Evolutionary conservation across 1,284 basidiomycete species (phyloP).

Genomic region (Malassezia cuniculi): DNA sequence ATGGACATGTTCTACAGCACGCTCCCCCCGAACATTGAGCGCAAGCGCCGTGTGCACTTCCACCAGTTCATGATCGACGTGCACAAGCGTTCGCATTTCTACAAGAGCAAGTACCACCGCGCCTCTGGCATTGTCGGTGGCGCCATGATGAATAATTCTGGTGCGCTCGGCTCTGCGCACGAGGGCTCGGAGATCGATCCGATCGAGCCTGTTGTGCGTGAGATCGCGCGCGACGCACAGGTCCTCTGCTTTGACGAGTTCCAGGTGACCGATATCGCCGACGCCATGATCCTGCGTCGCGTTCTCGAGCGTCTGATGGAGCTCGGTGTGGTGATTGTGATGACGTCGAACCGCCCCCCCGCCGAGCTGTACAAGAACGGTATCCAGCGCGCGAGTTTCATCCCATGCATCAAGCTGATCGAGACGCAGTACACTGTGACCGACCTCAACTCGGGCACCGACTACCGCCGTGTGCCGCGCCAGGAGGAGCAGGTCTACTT

Average conservation of each 20-base stretch:
- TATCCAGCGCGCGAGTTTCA: constrained; percentile 88
- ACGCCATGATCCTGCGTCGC: constrained; percentile 91
- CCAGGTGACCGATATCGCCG: constrained; percentile 96
- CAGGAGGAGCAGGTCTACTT: constrained; percentile 78
- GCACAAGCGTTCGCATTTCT: constrained; percentile 75
- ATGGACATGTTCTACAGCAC: constrained; percentile 94
- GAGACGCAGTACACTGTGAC: constrained; percentile 73
- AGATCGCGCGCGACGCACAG: constrained; percentile 57
- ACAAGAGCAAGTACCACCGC: constrained; percentile 36
- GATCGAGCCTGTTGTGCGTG: constrained; percentile 73
- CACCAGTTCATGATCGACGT: constrained; percentile 89
- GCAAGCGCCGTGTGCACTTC: constrained; percentile 82
- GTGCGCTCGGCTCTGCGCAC: constrained; percentile 1
- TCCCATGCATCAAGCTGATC: constrained; percentile 87
- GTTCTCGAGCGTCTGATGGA: constrained; percentile 72
- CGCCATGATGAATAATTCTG: constrained; percentile 21
- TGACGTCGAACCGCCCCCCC: constrained; percentile 96
- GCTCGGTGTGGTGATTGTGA: constrained; percentile 80
- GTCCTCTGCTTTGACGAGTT: constrained; percentile 97
- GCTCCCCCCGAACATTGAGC: constrained; percentile 59
- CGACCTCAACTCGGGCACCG: constrained; percentile 85
- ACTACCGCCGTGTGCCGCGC: constrained; percentile 48
- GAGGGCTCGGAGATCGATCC: constrained; percentile 55
- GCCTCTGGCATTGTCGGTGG: constrained; percentile 36
- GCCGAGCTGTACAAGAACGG: constrained; percentile 97